Conservation (phyloP, 192 early-diverging fungal species). For the Coemansia sp. region DNA sequence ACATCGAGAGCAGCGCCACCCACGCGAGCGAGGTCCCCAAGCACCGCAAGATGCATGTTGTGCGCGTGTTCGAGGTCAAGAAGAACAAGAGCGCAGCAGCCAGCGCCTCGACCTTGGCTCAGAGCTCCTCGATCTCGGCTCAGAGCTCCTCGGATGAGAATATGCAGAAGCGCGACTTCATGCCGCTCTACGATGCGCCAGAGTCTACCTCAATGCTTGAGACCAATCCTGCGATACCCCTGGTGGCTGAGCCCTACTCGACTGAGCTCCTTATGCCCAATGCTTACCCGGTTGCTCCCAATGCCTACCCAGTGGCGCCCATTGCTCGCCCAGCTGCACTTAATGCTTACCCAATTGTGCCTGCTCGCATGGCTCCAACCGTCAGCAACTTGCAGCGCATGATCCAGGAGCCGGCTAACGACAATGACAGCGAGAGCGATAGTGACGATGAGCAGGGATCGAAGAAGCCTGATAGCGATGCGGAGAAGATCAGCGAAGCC, state of each 20-base stretch:
- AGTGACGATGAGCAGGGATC: conserved; percentile 12
- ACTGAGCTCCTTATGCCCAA: background rate
- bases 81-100: conserved; percentile 37
- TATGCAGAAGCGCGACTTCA: conserved; percentile 35
- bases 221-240: background rate
- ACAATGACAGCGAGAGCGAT: conserved; percentile 19
- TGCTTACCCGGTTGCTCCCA: background rate
- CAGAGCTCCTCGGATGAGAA: background rate
- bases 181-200: conserved; percentile 25
- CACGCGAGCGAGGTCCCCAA: conserved; percentile 8
- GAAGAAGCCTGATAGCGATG: conserved; percentile 13
- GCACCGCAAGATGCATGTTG: conserved; percentile 52
- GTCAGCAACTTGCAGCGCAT: conserved; percentile 23
- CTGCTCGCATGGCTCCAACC: background rate
- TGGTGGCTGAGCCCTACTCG: background rate
- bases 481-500: background rate
- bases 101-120: conserved; percentile 8
- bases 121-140: background rate
- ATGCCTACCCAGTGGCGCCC: background rate
- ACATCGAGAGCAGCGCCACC: conserved; percentile 9
- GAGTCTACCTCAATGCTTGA: conserved; percentile 9
- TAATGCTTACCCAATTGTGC: background rate
- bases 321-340: background rate
- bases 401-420: conserved; percentile 16
- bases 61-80: conserved; percentile 52